These are phyloP conservation scores for Thermomyces lanuginosus DNA, from an alignment of 2,329 filamentous ascomycete genomes.

Conservation along the genomic window DNA sequence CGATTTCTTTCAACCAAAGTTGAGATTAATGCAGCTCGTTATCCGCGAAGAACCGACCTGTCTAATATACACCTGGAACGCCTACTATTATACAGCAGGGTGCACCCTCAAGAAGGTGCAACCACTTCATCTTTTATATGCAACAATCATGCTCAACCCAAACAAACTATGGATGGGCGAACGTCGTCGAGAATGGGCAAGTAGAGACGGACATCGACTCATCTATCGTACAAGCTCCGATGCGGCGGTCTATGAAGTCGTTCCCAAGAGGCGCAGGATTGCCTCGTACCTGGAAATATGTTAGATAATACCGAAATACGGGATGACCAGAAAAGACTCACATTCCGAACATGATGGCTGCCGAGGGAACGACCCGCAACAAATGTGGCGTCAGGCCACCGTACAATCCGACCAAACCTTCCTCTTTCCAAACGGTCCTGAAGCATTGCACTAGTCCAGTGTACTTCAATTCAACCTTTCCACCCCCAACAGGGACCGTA, in stretches of 20 bases:
- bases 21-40: too few species aligned
- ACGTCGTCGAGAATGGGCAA: too few species aligned
- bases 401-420: conserved; percentile 72
- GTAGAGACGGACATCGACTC: neutral
- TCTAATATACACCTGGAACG: too few species aligned
- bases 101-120: too few species aligned
- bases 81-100: too few species aligned
- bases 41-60: too few species aligned
- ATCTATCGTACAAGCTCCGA: too few species aligned
- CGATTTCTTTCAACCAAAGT: too few species aligned
- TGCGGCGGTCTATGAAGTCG: conserved; percentile 20
- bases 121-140: too few species aligned
- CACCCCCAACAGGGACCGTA: conserved; percentile 55
- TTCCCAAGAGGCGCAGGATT: conserved; percentile 18
- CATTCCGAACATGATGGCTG: conserved; percentile 93
- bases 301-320: conserved; percentile 14
- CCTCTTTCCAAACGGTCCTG: conserved; percentile 70
- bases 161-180: too few species aligned
- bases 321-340: conserved; percentile 29
- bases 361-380: conserved; percentile 76
- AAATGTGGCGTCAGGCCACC: conserved; percentile 85
- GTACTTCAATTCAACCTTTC: conserved; percentile 57
- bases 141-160: too few species aligned
- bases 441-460: conserved; percentile 81
- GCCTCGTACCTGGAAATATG: conserved; percentile 18